phyloP scores from a whole-genome alignment of 2,329 filamentous ascomycete species.

The Colletotrichum orbiculare region DNA sequence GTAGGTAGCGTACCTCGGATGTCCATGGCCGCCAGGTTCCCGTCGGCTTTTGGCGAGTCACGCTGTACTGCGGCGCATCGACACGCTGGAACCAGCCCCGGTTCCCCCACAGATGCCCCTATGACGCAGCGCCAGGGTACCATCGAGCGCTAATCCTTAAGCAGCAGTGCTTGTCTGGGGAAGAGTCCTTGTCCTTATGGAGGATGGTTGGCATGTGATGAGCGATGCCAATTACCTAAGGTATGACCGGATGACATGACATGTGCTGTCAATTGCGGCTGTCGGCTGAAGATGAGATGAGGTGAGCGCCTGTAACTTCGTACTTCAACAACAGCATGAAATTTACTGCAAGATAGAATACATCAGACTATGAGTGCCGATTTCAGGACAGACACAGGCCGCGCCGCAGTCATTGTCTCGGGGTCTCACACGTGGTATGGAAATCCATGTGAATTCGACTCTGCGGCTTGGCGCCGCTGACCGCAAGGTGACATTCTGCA shows the following conservation, averaged over 20 bases:
- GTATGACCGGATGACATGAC: conserved; percentile 7
- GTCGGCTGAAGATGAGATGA: neutral
- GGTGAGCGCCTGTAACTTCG: no score
- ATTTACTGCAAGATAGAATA: no score
- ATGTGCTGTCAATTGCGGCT: conserved; percentile 1
- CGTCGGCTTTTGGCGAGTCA: conserved; percentile 32
- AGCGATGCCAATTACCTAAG: conserved; percentile 12
- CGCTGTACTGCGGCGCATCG: conserved; percentile 13
- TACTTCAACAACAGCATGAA: no score
- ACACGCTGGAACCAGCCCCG: conserved; percentile 25
- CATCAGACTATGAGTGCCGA: no score
- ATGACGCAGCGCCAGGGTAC: conserved; percentile 30
- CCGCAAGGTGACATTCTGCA: neutral
- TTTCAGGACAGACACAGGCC: neutral
- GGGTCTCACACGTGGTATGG: conserved; percentile 12
- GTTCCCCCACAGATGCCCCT: conserved; percentile 32
- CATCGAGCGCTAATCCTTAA: conserved; percentile 18
- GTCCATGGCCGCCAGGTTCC: conserved; percentile 11
- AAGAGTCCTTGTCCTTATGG: conserved; percentile 14
- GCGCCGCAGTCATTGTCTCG: conserved; percentile 12
- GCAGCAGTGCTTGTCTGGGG: conserved; percentile 29
- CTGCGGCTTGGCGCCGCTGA: conserved; percentile 14
- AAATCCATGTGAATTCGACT: conserved; percentile 29
- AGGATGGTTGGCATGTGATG: conserved; percentile 33
- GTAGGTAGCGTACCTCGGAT: conserved; percentile 28